These are phyloP conservation scores for Biancaea sappan DNA, from an alignment of 306 rosid genomes.

Conservation along the genomic window DNA sequence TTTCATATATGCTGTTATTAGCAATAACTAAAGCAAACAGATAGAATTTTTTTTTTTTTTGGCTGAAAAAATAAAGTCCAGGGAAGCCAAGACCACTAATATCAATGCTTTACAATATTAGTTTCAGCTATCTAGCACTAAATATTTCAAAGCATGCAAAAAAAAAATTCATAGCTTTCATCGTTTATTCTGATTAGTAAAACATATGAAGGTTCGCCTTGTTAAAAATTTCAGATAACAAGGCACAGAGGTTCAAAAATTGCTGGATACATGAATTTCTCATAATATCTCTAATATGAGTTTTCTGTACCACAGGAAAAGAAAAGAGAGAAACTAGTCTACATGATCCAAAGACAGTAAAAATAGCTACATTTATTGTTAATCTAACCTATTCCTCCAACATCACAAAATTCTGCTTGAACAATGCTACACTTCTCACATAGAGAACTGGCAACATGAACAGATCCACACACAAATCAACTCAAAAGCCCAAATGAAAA, in stretches of 20 bases:
- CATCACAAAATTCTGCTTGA: slow-evolving; percentile 4
- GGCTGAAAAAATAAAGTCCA: neutral
- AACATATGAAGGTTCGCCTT: neutral
- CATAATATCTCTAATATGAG: slow-evolving; percentile 16
- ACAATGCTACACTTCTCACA: slow-evolving; percentile 7
- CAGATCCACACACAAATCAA: slow-evolving; percentile 19
- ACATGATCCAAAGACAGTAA: neutral
- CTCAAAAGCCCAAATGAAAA: neutral
- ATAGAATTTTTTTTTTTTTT: no score
- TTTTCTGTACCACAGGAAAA: neutral
- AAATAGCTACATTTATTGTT: neutral
- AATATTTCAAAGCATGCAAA: slow-evolving; percentile 9
- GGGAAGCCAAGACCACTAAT: neutral
- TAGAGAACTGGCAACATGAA: slow-evolving; percentile 8
- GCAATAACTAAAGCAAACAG: neutral
- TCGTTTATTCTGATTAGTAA: neutral
- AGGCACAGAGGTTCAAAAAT: neutral
- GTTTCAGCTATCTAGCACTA: neutral
- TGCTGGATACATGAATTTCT: neutral
- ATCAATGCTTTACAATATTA: neutral
- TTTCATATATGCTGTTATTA: slow-evolving; percentile 28
- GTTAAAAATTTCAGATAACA: slow-evolving; percentile 11
- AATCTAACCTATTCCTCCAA: neutral
- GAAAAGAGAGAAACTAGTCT: neutral
- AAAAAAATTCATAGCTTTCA: slow-evolving; percentile 6